These are phyloP conservation scores for Clathrospora elynae DNA, from an alignment of 2,329 filamentous ascomycete genomes.

Conservation along the genomic window DNA sequence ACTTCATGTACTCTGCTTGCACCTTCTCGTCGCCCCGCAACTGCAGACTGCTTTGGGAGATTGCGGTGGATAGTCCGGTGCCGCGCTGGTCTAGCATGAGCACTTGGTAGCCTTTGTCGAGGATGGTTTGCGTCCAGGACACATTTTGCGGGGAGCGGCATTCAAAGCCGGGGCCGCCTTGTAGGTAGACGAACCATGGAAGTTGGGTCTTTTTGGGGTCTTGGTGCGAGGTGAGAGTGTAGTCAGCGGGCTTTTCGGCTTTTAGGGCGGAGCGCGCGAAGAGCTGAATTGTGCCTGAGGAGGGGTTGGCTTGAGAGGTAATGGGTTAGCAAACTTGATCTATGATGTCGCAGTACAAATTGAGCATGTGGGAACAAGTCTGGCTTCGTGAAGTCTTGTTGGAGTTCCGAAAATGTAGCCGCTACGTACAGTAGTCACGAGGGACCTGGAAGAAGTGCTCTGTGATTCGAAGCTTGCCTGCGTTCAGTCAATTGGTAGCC, in stretches of 20 bases:
- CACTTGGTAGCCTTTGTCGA: conserved; percentile 80
- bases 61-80: conserved; percentile 80
- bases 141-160: conserved; percentile 76
- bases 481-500: conserved; percentile 3
- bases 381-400: too few species aligned
- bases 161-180: conserved; percentile 84
- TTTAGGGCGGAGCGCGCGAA: conserved; percentile 78
- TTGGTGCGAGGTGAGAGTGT: conserved; percentile 54
- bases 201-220: conserved; percentile 55
- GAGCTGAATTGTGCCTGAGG: conserved; percentile 67
- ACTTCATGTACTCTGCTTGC: conserved; percentile 80
- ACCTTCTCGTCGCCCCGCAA: conserved; percentile 65
- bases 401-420: background rate
- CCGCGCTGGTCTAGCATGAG: conserved; percentile 90
- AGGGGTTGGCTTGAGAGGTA: conserved; percentile 53
- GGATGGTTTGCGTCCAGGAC: conserved; percentile 69
- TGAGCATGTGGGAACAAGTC: too few species aligned
- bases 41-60: conserved; percentile 73
- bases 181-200: conserved; percentile 72
- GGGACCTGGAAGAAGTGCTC: conserved; percentile 89
- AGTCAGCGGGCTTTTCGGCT: conserved; percentile 65
- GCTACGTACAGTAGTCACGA: conserved; percentile 65
- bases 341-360: too few species aligned
- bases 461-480: conserved; percentile 75
- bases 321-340: background rate